Conservation (phyloP, 352 stramenopile genomes). For the Globisporangium irregulare region DNA sequence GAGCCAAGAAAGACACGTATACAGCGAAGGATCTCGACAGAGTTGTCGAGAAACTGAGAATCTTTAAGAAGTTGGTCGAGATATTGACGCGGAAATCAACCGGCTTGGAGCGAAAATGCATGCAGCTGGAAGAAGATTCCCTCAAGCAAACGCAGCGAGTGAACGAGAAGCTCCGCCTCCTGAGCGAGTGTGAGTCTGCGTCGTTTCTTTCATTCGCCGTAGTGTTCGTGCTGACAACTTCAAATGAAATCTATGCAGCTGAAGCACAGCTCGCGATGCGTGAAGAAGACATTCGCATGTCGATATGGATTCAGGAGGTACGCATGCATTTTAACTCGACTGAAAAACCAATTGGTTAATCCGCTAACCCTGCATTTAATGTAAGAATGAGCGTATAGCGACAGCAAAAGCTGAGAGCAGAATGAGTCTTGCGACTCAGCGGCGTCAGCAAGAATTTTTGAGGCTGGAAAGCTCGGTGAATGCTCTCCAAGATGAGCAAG, state of each 20-base stretch:
- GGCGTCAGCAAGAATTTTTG: not conserved
- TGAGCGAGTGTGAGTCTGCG: conserved; percentile 1
- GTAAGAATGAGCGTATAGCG: conserved; percentile 7
- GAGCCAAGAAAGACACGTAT: not conserved
- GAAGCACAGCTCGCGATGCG: conserved; percentile 13
- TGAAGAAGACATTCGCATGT: conserved; percentile 11
- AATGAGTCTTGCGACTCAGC: conserved; percentile 3
- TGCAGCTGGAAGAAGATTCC: conserved; percentile 14
- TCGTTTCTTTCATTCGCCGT: too few relatives aligned
- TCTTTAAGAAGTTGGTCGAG: conserved; percentile 15
- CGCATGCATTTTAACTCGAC: not conserved
- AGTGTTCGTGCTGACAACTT: not conserved
- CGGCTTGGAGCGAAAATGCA: conserved; percentile 11
- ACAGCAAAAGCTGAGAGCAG: conserved; percentile 5
- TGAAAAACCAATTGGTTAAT: not conserved
- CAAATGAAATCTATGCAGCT: not conserved
- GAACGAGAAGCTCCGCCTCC: not conserved
- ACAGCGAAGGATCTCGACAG: conserved; percentile 9
- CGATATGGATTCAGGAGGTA: conserved; percentile 7
- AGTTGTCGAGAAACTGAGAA: conserved; percentile 8
- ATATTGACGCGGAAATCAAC: conserved; percentile 8
- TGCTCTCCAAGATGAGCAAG: conserved; percentile 2
- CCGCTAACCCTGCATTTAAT: not conserved
- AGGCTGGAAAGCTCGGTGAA: not conserved
- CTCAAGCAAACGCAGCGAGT: conserved; percentile 4